Conservation (phyloP, 2,329 filamentous ascomycete species). For the Cladobotryum mycophilum region DNA sequence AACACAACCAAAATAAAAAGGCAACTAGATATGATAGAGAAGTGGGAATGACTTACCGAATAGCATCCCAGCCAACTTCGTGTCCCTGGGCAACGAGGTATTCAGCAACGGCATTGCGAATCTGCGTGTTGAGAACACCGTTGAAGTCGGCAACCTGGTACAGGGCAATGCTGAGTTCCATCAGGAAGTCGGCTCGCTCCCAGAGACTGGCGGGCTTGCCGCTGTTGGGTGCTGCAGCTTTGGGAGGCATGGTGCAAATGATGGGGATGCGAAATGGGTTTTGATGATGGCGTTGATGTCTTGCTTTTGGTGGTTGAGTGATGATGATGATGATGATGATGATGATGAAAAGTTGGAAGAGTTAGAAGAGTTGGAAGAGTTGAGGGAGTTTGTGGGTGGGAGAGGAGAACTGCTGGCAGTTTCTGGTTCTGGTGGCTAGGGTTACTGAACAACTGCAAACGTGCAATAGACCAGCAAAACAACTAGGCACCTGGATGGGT, state of each 20-base stretch:
- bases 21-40: conserved; percentile 8
- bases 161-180: conserved; percentile 27
- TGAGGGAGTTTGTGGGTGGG: neutral
- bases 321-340: neutral
- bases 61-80: conserved; percentile 37
- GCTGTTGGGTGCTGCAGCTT: neutral
- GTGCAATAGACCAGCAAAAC: no score
- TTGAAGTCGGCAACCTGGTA: conserved; percentile 23
- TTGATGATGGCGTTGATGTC: no score
- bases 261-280: no score
- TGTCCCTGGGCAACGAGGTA: conserved; percentile 28
- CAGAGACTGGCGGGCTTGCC: conserved; percentile 15
- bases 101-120: conserved; percentile 25
- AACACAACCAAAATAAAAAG: neutral
- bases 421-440: neutral
- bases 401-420: no score
- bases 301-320: no score
- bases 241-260: conserved; percentile 5
- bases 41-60: conserved; percentile 32
- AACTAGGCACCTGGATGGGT: no score
- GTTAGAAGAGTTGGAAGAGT: neutral
- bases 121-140: conserved; percentile 22
- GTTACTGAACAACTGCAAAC: no score
- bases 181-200: conserved; percentile 29
- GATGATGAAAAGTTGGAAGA: no score